Evolutionary conservation across 108 stramenopile species (phyloP), one percentile per base, ranked within the genome.

Genomic region (Nitzschia sp.): DNA sequence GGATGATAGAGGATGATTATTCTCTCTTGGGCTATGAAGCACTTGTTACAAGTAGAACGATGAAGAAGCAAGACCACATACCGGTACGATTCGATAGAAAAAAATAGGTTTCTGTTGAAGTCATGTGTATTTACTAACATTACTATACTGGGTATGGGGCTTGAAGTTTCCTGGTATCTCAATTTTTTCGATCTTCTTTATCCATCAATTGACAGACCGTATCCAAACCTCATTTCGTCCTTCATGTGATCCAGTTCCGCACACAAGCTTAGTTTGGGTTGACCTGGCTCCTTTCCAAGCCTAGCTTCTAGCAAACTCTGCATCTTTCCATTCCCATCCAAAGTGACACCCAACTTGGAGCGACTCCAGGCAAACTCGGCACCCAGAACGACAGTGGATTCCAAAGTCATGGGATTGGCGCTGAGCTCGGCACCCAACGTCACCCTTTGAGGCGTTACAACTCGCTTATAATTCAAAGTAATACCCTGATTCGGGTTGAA

Each of bases 361-460:
- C 90, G 77, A 13, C 76, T 86, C 22, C 91, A 76, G 55, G 87
- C 86, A 56, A 95, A 95, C 72, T 95, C 93, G 5, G 90, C 93
- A 17, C 90, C 93, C 34, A 92, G 38, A n/a, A 80, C 6, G 1
- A 90, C 78, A 55, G 85, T 71, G 21, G 89, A 88, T 50, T 88
- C 85, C 57, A 88, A 47, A 0, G 82, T 79, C 36, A 81, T 46
- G 2, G 93, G 93, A 26, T 76, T 72, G 58, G 76, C 87, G 36
- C 74, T 61, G 45, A 90, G 59, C 63, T 83, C 80, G 33, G 86
- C 85, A 27, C 83, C 93, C 33, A 95, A 53, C 13, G 79, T 89
- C 9, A 95, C 93, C 45, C 93, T 71, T 33, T 80, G 69, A 44
- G 90, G 82, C 16, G 88, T 95, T 15, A 95, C 82, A 41, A 82